Conservation (phyloP, 2,329 filamentous ascomycete genomes). For the Pestalotiopsis sp. region DNA sequence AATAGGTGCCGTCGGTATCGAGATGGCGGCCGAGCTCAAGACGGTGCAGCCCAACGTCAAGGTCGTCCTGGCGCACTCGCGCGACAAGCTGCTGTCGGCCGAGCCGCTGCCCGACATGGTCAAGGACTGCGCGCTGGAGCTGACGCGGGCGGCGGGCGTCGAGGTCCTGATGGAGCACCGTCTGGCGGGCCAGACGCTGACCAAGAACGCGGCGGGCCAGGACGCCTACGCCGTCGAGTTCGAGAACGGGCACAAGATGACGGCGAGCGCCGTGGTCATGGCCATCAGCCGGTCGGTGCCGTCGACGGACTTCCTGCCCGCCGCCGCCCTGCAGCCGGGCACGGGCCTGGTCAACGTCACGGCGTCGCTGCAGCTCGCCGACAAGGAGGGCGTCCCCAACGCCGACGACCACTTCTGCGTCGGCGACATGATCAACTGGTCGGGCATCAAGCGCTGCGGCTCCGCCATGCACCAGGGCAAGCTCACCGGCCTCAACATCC, state of each 20-base stretch:
- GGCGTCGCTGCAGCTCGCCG: slow-evolving; percentile 51
- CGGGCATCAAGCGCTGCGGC: slow-evolving; percentile 80
- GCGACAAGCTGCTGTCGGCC: slow-evolving; percentile 69
- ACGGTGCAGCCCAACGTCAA: slow-evolving; percentile 62
- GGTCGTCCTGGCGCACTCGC: slow-evolving; percentile 77
- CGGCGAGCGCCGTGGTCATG: slow-evolving; percentile 68
- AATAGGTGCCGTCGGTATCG: slow-evolving; percentile 74
- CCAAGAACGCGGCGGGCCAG: slow-evolving; percentile 46
- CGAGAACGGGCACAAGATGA: slow-evolving; percentile 60
- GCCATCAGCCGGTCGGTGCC: slow-evolving; percentile 68
- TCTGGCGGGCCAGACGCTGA: slow-evolving; percentile 50
- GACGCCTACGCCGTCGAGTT: slow-evolving; percentile 56
- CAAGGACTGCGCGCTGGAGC: slow-evolving; percentile 62
- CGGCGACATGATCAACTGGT: slow-evolving; percentile 73
- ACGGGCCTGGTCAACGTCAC: slow-evolving; percentile 69
- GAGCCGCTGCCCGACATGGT: slow-evolving; percentile 73
- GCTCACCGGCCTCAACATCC: slow-evolving; percentile 67
- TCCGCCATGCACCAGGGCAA: slow-evolving; percentile 76
- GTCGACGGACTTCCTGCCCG: slow-evolving; percentile 65
- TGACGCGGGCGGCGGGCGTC: slow-evolving; percentile 66
- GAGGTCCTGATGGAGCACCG: slow-evolving; percentile 66
- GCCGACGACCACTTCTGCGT: slow-evolving; percentile 65
- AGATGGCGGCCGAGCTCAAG: slow-evolving; percentile 82
- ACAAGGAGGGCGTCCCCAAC: slow-evolving; percentile 52
- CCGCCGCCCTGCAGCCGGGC: slow-evolving; percentile 54